These are phyloP conservation scores for Arthrobotrys conoides DNA, from an alignment of 2,329 filamentous ascomycete species.

Conservation along the genomic window DNA sequence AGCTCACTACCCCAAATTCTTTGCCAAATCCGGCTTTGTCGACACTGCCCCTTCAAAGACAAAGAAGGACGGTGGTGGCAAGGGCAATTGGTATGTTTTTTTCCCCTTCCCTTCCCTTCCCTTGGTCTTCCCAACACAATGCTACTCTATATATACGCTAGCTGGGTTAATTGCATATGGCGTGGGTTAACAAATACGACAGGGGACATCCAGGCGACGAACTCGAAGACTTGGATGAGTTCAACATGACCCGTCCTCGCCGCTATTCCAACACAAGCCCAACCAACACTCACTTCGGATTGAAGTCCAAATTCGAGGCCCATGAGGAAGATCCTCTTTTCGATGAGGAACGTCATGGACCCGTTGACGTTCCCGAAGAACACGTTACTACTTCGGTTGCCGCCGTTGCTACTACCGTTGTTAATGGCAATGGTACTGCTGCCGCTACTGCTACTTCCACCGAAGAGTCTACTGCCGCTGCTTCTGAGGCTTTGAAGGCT, in stretches of 20 bases:
- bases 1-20: slow-evolving; percentile 89
- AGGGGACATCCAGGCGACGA: slow-evolving; percentile 91
- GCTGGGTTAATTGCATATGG: no score
- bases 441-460: no score
- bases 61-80: slow-evolving; percentile 95
- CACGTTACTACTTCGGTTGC: neutral
- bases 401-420: neutral
- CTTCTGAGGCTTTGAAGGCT: slow-evolving; percentile 46
- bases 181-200: neutral
- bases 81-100: slow-evolving; percentile 86
- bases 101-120: no score
- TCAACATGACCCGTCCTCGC: slow-evolving; percentile 86
- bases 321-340: slow-evolving; percentile 92
- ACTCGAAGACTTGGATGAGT: slow-evolving; percentile 78
- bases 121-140: neutral
- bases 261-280: slow-evolving; percentile 93
- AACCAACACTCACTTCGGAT: slow-evolving; percentile 75
- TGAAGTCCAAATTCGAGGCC: slow-evolving; percentile 97
- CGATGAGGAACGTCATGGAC: slow-evolving; percentile 84
- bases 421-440: slow-evolving; percentile 18
- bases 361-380: slow-evolving; percentile 38
- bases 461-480: slow-evolving; percentile 29
- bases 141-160: no score
- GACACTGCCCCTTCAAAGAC: slow-evolving; percentile 90
- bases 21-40: slow-evolving; percentile 85